A percentile compares a stretch with the other conserved stretches of the same genome.
These are phyloP conservation scores for Rubus idaeus DNA, from an alignment of 306 rosid species.

Conservation along the genomic window DNA sequence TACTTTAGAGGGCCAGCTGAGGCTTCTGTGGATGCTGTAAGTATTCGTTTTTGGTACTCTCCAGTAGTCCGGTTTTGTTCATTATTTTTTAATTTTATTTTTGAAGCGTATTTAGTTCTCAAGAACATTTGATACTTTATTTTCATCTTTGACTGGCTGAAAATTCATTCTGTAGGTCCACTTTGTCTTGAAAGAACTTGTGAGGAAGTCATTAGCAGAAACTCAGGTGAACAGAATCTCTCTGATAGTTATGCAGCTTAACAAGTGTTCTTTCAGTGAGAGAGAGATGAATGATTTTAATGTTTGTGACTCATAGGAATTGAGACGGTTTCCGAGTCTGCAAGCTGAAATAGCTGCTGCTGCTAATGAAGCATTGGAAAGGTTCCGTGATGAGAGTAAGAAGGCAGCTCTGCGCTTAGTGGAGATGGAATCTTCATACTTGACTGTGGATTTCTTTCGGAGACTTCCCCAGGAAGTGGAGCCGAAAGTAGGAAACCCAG, in stretches of 20 bases:
- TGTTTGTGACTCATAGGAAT: slow-evolving; percentile 52
- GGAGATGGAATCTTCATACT: slow-evolving; percentile 93
- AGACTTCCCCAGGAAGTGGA: slow-evolving; percentile 91
- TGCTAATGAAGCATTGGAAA: slow-evolving; percentile 75
- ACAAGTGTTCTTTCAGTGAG: background rate
- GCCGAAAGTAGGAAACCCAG: slow-evolving; percentile 42
- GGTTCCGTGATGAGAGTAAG: slow-evolving; percentile 84
- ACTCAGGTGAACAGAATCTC: slow-evolving; percentile 61
- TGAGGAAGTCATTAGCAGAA: slow-evolving; percentile 90
- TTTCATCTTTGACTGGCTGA: slow-evolving; percentile 18
- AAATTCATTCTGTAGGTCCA: slow-evolving; percentile 60
- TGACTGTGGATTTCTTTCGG: slow-evolving; percentile 97
- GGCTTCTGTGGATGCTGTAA: slow-evolving; percentile 98
- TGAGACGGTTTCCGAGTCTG: slow-evolving; percentile 79
- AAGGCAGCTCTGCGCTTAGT: slow-evolving; percentile 81
- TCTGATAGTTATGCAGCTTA: slow-evolving; percentile 8
- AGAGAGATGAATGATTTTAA: slow-evolving; percentile 4
- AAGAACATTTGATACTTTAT: background rate
- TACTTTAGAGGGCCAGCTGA: slow-evolving; percentile 97
- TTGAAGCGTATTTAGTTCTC: background rate
- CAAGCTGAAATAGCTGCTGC: slow-evolving; percentile 90
- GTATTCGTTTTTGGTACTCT: slow-evolving; percentile 25
- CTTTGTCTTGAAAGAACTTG: slow-evolving; percentile 94
- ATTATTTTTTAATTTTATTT: background rate
- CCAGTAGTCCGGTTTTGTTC: background rate